phyloP scores from a whole-genome alignment of 2,329 filamentous ascomycete species.

The Pyricularia pennisetigena region DNA sequence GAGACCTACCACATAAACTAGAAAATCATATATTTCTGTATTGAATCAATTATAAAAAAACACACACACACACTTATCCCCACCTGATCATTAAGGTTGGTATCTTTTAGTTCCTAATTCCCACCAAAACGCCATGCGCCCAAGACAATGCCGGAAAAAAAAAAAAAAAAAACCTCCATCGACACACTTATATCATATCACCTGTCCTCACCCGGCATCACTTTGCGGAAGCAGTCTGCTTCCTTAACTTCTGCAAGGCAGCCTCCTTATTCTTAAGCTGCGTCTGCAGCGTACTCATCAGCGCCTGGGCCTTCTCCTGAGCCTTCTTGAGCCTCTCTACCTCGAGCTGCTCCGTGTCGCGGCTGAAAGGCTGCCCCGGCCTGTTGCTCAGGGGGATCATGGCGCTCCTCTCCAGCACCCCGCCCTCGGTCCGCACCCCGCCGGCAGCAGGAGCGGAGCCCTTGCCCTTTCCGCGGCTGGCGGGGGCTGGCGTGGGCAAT shows the following conservation, averaged over 20 bases:
- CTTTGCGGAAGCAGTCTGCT: slow-evolving; percentile 22
- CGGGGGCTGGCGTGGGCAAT: slow-evolving; percentile 35
- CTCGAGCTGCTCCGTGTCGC: slow-evolving; percentile 57
- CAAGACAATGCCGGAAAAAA: neutral
- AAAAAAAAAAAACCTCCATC: neutral
- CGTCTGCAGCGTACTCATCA: slow-evolving; percentile 47
- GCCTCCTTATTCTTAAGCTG: slow-evolving; percentile 57
- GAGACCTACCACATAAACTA: neutral
- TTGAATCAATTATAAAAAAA: neutral
- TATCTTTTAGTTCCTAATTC: neutral
- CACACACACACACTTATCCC: neutral
- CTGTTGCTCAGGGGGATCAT: slow-evolving; percentile 62
- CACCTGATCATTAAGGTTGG: neutral
- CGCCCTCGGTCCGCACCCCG: slow-evolving; percentile 30
- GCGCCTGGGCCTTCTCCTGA: slow-evolving; percentile 50
- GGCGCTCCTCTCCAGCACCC: slow-evolving; percentile 57
- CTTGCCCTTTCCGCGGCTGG: slow-evolving; percentile 31
- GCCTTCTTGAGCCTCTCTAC: slow-evolving; percentile 53
- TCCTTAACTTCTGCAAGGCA: slow-evolving; percentile 49
- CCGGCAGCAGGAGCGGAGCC: slow-evolving; percentile 24
- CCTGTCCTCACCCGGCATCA: neutral
- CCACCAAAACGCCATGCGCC: neutral
- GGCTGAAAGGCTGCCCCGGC: slow-evolving; percentile 63
- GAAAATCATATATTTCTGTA: neutral
- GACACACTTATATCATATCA: neutral